A percentile compares a stretch with the other conserved stretches of the same genome.
phyloP scores from a whole-genome alignment of 106 monocot species.

The Gastrodia elata region DNA sequence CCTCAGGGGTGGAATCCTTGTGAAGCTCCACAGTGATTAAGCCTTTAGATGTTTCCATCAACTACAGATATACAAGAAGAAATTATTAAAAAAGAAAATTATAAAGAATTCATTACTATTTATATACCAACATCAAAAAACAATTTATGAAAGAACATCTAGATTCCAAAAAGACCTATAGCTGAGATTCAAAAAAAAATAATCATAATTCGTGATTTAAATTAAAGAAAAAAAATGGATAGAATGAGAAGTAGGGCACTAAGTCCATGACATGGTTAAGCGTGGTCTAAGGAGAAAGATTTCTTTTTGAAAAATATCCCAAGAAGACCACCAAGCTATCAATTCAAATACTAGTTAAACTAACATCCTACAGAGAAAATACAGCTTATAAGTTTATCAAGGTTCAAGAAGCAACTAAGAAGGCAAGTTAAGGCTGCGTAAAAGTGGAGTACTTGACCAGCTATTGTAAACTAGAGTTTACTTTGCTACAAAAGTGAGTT shows the following conservation, averaged over 20 bases:
- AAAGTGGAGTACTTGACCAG: too few relatives aligned
- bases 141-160: background rate
- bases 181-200: background rate
- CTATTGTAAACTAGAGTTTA: too few relatives aligned
- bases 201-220: background rate
- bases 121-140: background rate
- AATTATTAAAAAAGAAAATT: background rate
- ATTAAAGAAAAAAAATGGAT: background rate
- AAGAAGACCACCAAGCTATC: background rate
- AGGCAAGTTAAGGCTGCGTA: too few relatives aligned
- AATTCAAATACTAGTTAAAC: background rate
- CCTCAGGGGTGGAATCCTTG: constrained; percentile 45
- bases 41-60: constrained; percentile 54
- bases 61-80: constrained; percentile 11
- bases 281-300: background rate
- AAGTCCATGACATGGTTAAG: background rate
- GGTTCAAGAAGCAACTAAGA: too few relatives aligned
- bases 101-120: background rate
- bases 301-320: background rate
- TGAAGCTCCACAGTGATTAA: constrained; percentile 53
- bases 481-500: too few relatives aligned
- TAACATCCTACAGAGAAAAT: too few relatives aligned
- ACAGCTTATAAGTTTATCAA: too few relatives aligned
- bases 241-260: background rate
- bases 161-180: background rate